Percentiles rank a stretch among this genome's conserved stretches.
Evolutionary conservation across 2,329 filamentous ascomycete genomes (phyloP).

Genomic region (Aspergillus vadensis): DNA sequence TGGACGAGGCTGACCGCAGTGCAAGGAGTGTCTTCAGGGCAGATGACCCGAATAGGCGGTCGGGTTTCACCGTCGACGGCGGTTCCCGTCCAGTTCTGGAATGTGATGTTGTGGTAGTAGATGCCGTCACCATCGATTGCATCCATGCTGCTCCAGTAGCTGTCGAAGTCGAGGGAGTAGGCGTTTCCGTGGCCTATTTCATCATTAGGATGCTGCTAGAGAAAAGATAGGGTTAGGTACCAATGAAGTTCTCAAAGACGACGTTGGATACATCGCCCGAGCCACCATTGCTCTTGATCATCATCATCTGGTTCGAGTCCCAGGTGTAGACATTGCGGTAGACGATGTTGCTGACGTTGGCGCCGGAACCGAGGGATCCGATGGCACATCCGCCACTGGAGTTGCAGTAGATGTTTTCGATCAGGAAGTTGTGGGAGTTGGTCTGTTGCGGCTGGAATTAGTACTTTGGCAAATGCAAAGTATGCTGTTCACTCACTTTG

Average conservation of each 20-base stretch:
- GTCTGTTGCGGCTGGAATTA: constrained; percentile 31
- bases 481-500: constrained; percentile 37
- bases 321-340: constrained; percentile 62
- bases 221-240: constrained; percentile 13
- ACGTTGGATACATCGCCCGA: constrained; percentile 54
- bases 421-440: constrained; percentile 56
- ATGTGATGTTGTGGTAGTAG: constrained; percentile 54
- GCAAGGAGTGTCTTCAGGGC: constrained; percentile 55
- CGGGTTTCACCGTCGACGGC: constrained; percentile 52
- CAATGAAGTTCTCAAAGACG: constrained; percentile 58
- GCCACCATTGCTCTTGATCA: constrained; percentile 64
- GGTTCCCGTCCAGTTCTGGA: constrained; percentile 60
- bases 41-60: constrained; percentile 56
- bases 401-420: constrained; percentile 65
- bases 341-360: constrained; percentile 54
- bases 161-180: constrained; percentile 59
- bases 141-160: constrained; percentile 53
- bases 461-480: too few species aligned
- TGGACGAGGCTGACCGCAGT: constrained; percentile 54
- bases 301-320: constrained; percentile 63
- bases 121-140: constrained; percentile 53
- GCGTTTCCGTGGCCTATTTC: constrained; percentile 57
- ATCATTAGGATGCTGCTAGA: too few species aligned
- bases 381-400: constrained; percentile 62
- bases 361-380: constrained; percentile 55